phyloP scores from a whole-genome alignment of 352 stramenopile species.

The Pythium angustatum region DNA sequence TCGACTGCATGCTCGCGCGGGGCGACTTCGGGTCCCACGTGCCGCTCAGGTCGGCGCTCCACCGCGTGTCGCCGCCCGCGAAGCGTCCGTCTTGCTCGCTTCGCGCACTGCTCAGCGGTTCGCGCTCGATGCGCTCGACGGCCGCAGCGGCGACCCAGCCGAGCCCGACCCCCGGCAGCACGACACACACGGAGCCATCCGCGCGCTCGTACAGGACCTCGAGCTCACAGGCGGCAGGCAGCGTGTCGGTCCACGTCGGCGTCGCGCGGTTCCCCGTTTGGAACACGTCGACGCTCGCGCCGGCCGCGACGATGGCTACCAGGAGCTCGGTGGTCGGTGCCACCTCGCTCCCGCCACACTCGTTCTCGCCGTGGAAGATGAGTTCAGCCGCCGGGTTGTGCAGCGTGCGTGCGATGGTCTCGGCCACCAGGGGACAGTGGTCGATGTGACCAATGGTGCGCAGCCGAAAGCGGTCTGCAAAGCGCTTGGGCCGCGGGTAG shows the following conservation, averaged over 20 bases:
- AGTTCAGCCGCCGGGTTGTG: conserved; percentile 12
- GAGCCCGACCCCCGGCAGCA: conserved; percentile 10
- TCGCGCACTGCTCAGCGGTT: neutral
- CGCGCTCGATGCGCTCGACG: conserved; percentile 11
- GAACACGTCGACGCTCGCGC: conserved; percentile 12
- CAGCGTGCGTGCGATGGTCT: neutral
- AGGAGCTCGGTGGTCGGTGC: conserved; percentile 4
- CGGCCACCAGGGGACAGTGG: neutral
- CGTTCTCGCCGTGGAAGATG: conserved; percentile 1
- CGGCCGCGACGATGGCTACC: conserved; percentile 7
- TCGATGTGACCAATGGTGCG: conserved; percentile 1
- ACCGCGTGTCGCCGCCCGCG: neutral
- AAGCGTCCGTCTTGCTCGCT: conserved; percentile 5
- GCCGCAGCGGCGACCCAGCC: neutral
- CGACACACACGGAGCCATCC: conserved; percentile 17
- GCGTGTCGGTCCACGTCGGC: conserved; percentile 3
- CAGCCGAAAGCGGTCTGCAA: conserved; percentile 1
- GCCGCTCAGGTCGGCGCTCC: neutral
- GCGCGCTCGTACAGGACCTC: conserved; percentile 19
- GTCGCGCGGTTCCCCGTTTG: neutral
- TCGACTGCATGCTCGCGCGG: neutral
- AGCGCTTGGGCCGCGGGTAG: conserved; percentile 25
- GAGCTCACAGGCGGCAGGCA: conserved; percentile 6
- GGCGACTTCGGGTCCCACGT: neutral
- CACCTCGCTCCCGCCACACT: neutral